Base-by-base conservation (phyloP, 805 yeast species). In the Schizosaccharomyces japonicus region DNA sequence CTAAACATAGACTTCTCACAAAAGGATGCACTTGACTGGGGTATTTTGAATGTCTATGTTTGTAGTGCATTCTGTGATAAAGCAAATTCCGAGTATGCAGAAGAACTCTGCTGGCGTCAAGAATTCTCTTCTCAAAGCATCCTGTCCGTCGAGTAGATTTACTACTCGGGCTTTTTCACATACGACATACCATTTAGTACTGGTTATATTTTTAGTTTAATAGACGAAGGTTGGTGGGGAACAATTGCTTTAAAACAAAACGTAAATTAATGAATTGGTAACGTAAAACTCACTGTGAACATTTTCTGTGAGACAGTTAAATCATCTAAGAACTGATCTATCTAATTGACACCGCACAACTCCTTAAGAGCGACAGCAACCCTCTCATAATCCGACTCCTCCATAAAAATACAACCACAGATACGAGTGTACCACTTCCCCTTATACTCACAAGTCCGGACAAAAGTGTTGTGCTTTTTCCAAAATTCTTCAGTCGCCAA, bases 351-450 rank as follows among this genome's bases (percentile, higher is more conserved):
- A n/a, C n/a, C n/a, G 23, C 49, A 47, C 11, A 47, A 15, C 11
- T 61, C 54, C 25, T 61, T 54, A 29, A 74, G 55, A 1, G 60
- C 60, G 17, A 63, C 61, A 25, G 69, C 63, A 3, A 73, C 77
- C 45, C 60, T 57, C 28, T 63, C 61, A 56, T 66, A 76, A 53
- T 78, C 84, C 4, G 61, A 61, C 13, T 70, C 52, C 44, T 74
- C 78, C 51, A 73, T 70, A 57, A 75, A 78, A 6, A 75, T 59
- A 54, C 75, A 79, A 25, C 75, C 75, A 48, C 77, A 69, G 52
- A 75, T 70, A 51, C 87, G 66, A 25, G 63, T 60, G 59, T 62
- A 69, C 27, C 67, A 40, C 28, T 53, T 52, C 2, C 61, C 68
- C 31, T 67, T 61, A 55, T 72, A 75, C 40, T 58, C 52, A 1